A percentile compares a stretch with the other conserved stretches of the same genome.
These are phyloP conservation scores for Excoecaria cochinchinensis DNA, from an alignment of 345 rosid species.

Conservation along the genomic window DNA sequence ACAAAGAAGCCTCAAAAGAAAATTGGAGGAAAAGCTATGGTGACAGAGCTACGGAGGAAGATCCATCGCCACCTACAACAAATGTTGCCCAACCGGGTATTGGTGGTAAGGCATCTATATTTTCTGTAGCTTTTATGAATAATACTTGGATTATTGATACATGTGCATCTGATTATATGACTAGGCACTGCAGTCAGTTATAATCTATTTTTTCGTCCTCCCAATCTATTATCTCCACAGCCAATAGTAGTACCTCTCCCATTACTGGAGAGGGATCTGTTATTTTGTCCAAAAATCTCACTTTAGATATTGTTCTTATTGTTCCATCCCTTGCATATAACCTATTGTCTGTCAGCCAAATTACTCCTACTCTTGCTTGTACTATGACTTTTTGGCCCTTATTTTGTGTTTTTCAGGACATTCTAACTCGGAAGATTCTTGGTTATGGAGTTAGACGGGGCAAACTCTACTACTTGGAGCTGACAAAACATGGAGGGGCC, in stretches of 20 bases:
- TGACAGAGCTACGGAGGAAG: neutral
- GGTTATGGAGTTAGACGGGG: constrained; percentile 10
- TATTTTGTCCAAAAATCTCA: neutral
- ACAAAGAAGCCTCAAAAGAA: constrained; percentile 2
- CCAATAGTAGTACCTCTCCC: neutral
- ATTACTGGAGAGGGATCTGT: neutral
- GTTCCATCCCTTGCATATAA: neutral
- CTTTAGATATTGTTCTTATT: constrained; percentile 2
- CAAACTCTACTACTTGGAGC: constrained; percentile 8
- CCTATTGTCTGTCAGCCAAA: neutral
- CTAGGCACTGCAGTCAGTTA: neutral
- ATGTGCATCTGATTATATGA: constrained; percentile 3
- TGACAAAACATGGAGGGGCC: neutral
- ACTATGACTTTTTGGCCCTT: neutral
- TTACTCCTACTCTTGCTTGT: neutral
- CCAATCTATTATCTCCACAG: neutral
- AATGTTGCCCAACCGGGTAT: neutral
- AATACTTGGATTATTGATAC: constrained; percentile 4
- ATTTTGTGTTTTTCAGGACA: constrained; percentile 10
- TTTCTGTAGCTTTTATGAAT: neutral
- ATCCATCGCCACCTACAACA: neutral
- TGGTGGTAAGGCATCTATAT: neutral
- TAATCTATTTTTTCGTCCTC: neutral
- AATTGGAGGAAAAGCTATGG: neutral
- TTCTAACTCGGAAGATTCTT: constrained; percentile 6